Conservation (phyloP, 768 basidiomycete genomes). For the Leccinum uliginosum region DNA sequence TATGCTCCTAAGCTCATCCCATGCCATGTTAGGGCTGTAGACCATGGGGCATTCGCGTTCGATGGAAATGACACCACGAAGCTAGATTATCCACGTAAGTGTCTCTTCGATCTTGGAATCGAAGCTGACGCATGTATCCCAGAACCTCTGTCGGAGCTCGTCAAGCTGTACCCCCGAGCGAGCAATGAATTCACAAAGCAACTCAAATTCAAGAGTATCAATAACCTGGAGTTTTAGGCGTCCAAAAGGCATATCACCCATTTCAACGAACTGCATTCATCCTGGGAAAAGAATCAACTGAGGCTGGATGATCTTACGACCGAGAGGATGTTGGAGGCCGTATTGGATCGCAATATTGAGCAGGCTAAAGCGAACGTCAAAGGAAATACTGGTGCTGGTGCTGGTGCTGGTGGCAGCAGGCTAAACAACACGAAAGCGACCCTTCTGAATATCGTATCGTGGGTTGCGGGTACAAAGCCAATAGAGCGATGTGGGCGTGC, state of each 20-base stretch:
- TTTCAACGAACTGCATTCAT: slow-evolving; percentile 2
- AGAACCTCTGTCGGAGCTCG: slow-evolving; percentile 10
- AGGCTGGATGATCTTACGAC: not conserved
- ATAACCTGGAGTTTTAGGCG: slow-evolving; percentile 4
- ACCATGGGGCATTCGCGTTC: slow-evolving; percentile 11
- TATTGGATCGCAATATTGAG: slow-evolving; percentile 5
- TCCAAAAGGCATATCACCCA: slow-evolving; percentile 16
- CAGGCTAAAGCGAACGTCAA: not conserved
- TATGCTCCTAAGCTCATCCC: not conserved
- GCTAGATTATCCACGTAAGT: slow-evolving; percentile 3
- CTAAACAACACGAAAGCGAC: too few relatives aligned
- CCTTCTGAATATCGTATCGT: not conserved
- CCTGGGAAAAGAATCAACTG: not conserved
- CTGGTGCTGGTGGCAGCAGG: too few relatives aligned
- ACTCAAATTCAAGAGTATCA: slow-evolving; percentile 7
- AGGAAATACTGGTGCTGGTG: too few relatives aligned
- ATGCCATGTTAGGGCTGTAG: slow-evolving; percentile 11
- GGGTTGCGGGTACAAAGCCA: not conserved
- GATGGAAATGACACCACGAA: not conserved
- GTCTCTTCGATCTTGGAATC: not conserved
- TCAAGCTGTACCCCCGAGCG: slow-evolving; percentile 14
- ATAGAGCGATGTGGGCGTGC: not conserved
- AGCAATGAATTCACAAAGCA: not conserved
- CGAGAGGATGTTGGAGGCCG: not conserved
- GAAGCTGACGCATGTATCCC: not conserved